Evolutionary conservation across 345 rosid species (phyloP), one percentile per base, ranked within the genome.

Genomic region (Hevea brasiliensis): DNA sequence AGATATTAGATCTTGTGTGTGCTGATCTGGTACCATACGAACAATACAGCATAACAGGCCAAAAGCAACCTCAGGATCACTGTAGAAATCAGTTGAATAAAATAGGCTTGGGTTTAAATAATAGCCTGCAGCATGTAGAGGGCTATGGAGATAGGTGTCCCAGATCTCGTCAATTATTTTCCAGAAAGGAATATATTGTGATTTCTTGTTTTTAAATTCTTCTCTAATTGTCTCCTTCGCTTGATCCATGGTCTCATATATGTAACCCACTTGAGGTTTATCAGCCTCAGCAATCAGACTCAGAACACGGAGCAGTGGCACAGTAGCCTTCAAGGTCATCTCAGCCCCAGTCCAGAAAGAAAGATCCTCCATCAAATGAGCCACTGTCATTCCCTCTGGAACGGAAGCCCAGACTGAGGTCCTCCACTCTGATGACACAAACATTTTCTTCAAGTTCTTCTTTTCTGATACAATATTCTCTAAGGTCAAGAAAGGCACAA

Each of bases 81-180:
- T 62, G 71, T 71, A 42, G 63, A 92, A 88, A 55, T 76, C 82
- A 48, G 75, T 70, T 27, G 89, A 78, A 83, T 87, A 87, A 75
- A 85, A 88, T 35, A 85, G 65, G 44, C 65, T 42, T 3, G 97
- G 91, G 75, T 92, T 88, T 56, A 92, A 72, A 75, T 79, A 87
- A 71, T 86, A 88, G 55, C 87, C 94, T 8, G 92, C 88, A 54
- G 84, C 90, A 83, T 89, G 97, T 26, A 91, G 84, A 71, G 89
- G 89, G 68, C 76, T 85, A 61, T 86, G 86, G 40, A 91, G 85
- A 62, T 80, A 64, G 1, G 59, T 68, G 40, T 80, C 66, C 91
- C 93, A 89, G 2, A 88, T 84, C 73, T 88, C 90, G 72, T 91
- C 93, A 13, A 91, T 85, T 50, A 78, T 77, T 72, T 80, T 62